Evolutionary conservation across 2,329 filamentous ascomycete species (phyloP).

Genomic region (Aspergillus luchuensis): DNA sequence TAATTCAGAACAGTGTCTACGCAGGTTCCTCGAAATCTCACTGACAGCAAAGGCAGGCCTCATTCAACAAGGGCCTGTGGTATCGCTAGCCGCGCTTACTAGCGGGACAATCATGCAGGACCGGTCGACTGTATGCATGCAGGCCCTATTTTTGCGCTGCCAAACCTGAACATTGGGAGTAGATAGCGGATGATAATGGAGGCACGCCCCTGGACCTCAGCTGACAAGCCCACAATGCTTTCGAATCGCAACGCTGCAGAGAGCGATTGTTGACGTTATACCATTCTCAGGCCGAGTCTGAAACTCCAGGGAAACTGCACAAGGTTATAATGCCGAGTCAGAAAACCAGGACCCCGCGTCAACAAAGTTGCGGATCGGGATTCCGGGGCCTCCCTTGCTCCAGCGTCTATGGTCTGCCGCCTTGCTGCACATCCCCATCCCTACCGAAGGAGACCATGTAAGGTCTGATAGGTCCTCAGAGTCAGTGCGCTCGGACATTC

Average conservation of each 20-base stretch:
- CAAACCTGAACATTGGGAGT: background rate
- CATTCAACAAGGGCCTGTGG: too few relatives aligned
- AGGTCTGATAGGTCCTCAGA: slow-evolving; percentile 40
- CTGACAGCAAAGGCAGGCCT: background rate
- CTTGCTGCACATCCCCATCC: slow-evolving; percentile 34
- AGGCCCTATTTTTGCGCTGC: background rate
- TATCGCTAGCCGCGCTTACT: background rate
- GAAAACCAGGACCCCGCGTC: slow-evolving; percentile 6
- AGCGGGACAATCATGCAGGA: background rate
- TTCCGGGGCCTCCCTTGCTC: slow-evolving; percentile 32
- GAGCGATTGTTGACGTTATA: background rate
- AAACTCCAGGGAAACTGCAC: background rate
- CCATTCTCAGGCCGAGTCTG: background rate
- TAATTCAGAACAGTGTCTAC: background rate
- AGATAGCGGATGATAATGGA: background rate
- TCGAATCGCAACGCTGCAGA: background rate
- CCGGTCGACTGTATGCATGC: background rate
- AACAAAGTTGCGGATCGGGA: slow-evolving; percentile 21
- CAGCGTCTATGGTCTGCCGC: slow-evolving; percentile 30
- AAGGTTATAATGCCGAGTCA: background rate
- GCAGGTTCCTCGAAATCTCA: background rate
- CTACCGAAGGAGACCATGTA: slow-evolving; percentile 41
- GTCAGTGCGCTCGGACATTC: slow-evolving; percentile 35
- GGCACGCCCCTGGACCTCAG: too few relatives aligned
- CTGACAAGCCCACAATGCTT: too few relatives aligned